Evolutionary conservation across 352 stramenopile species (phyloP), one percentile per base, ranked within the genome.

Genomic region (Elongisporangium undulatum): DNA sequence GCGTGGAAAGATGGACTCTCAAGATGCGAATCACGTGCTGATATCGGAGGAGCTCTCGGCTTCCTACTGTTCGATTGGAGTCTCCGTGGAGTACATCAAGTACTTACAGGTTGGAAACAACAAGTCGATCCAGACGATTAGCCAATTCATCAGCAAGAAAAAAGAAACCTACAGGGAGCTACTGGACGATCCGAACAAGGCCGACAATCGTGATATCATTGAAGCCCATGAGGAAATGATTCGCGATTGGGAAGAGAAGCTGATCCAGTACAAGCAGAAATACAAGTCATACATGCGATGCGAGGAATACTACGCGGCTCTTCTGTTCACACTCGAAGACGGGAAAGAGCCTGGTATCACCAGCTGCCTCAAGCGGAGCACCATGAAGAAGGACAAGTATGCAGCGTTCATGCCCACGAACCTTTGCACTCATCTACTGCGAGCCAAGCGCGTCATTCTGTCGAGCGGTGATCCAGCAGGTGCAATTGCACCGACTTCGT

Each of bases 401-500:
- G 85, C 81, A 1, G 77, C 88, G 51, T 95, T 95, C 58, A 95
- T 95, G 86, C 75, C 84, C 2, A 93, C 82, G 10, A 95, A 95
- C 68, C 56, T 95, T 1, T 92, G 93, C 57, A 92, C 79, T 21
- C 86, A 95, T 56, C 57, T 94, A 49, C 75, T 92, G 21, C 86
- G 86, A 24, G 86, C 79, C 23, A 74, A 73, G 54, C 78, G 76
- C 13, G 67, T 91, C 24, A 52, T 75, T 16, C 68, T 90, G 10
- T 78, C 77, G n/a, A 77, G 54, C 19, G 67, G 69, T 22, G 15
- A 39, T 24, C 55, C 52, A 3, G 29, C 55, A 2, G 50, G 61
- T 3, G 54, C 20, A 12, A 49, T 52, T 16, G 60, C 54, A 20
- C 49, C 53, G 26, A 39, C 5, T 9, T 41, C 29, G 1, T 41